Evolutionary conservation across 805 yeast species (phyloP).

Genomic region (Suhomyces emberorum): DNA sequence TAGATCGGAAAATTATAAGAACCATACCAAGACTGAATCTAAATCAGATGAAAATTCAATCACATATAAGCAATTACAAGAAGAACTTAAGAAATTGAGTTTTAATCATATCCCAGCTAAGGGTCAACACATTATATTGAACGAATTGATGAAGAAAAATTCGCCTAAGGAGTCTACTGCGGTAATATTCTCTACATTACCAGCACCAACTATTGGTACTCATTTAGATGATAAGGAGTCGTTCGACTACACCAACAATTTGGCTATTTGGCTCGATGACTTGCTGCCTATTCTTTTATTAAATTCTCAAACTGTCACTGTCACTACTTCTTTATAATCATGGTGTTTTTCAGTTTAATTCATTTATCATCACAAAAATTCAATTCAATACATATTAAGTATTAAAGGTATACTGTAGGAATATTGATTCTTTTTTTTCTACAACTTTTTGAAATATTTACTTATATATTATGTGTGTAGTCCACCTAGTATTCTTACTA

Average conservation of each 20-base stretch:
- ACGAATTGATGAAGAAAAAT: conserved; percentile 71
- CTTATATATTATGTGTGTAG: no score
- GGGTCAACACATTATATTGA: conserved; percentile 85
- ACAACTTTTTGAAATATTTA: no score
- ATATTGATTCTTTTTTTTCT: no score
- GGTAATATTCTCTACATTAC: conserved; percentile 83
- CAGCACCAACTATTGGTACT: conserved; percentile 83
- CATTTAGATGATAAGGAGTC: conserved; percentile 68
- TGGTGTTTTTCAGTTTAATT: no score
- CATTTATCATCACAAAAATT: no score
- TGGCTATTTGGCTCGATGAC: conserved; percentile 77
- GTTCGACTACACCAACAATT: conserved; percentile 67
- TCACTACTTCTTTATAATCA: conserved; percentile 88
- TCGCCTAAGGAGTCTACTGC: conserved; percentile 57
- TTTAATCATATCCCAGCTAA: conserved; percentile 89
- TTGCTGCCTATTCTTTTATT: conserved; percentile 80
- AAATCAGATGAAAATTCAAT: conserved; percentile 14
- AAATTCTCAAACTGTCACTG: conserved; percentile 93
- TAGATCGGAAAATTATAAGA: conserved; percentile 9
- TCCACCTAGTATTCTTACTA: no score
- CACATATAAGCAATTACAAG: conserved; percentile 34
- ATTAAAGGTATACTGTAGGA: no score
- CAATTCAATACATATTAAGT: no score
- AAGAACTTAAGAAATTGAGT: conserved; percentile 40
- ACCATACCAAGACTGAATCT: conserved; percentile 3